Percentiles rank a stretch among this genome's conserved stretches.
Evolutionary conservation across 1,139 yeast genomes (phyloP).

Genomic region (Yamadazyma spencermartinsiae): DNA sequence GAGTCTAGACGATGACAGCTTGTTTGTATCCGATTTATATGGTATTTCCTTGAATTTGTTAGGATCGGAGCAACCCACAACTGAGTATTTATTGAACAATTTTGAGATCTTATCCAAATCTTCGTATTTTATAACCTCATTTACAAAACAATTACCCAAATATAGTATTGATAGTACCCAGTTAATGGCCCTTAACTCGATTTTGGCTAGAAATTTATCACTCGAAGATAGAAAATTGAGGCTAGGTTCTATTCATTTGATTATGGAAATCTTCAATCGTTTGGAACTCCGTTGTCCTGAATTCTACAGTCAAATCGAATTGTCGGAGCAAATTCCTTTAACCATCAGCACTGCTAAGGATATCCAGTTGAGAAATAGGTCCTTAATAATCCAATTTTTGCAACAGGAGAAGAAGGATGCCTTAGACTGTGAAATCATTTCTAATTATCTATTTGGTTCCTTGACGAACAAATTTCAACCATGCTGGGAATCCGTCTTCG

Average conservation of each 20-base stretch:
- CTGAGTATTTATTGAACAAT: constrained; percentile 9
- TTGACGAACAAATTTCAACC: constrained; percentile 81
- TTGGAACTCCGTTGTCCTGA: constrained; percentile 32
- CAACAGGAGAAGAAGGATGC: constrained; percentile 28
- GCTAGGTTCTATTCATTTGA: constrained; percentile 41
- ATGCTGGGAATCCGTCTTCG: constrained; percentile 74
- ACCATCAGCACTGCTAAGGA: constrained; percentile 74
- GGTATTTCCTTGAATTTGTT: constrained; percentile 12
- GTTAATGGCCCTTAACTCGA: constrained; percentile 3
- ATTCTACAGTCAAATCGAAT: constrained; percentile 42
- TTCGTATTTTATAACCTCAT: constrained; percentile 21
- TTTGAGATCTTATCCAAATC: constrained; percentile 21
- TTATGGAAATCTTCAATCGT: constrained; percentile 28
- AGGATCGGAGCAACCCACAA: not conserved
- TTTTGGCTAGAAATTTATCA: constrained; percentile 34
- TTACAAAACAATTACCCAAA: constrained; percentile 17
- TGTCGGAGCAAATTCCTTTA: constrained; percentile 74
- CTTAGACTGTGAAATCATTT: constrained; percentile 42
- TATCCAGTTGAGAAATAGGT: constrained; percentile 67
- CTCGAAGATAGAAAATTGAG: constrained; percentile 52
- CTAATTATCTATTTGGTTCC: constrained; percentile 69
- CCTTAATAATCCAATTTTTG: constrained; percentile 51
- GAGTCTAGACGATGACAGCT: constrained; percentile 5
- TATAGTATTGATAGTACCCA: not conserved
- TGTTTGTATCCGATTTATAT: constrained; percentile 13